Evolutionary conservation across 83 land plant species (phyloP), one percentile per base, ranked within the genome.

Genomic region (Diphasiastrum complanatum): DNA sequence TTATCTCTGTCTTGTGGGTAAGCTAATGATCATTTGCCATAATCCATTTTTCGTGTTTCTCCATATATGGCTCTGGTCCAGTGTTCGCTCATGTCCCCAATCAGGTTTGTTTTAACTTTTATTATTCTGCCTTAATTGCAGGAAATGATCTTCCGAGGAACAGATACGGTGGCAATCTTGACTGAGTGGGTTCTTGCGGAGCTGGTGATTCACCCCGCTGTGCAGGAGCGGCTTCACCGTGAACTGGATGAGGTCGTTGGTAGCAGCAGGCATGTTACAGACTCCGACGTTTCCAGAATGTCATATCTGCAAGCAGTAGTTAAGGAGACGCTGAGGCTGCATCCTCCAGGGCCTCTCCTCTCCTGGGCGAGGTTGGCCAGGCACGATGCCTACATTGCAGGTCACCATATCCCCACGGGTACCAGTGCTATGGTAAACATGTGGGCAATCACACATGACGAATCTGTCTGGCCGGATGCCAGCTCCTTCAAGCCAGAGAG

Each of bases 121-220:
- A n/a, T n/a, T n/a, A n/a, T n/a, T n/a, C n/a, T n/a, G n/a, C n/a
- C n/a, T n/a, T n/a, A n/a, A n/a, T n/a, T n/a, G 33, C 47, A 57
- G 80, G 66, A 77, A 30, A 12, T 77, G 31, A 64, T 77, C 50
- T 53, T 70, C 0, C 71, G 66, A 0, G 80, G 80, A 5, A 55
- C 64, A 16, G 80, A 77, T 22, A 71, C 80, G 20, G 67, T 52
- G n/a, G 35, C 68, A 14, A 61, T 46, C 28, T 10, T 48, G 0
- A 16, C 61, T 0, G 79, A 76, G 48, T 76, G 79, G 79, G 70
- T 70, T 28, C 38, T 76, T 53, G 31, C 79, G 1, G 70, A 70
- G 36, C 62, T 70, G 1, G 47, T 76, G n/a, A 2, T 32, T 28
- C 29, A 76, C 47, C 79, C 75, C 0, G 31, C 51, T 2, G 25